Conservation (phyloP, 129 eudicot species). For the Centella asiatica region DNA sequence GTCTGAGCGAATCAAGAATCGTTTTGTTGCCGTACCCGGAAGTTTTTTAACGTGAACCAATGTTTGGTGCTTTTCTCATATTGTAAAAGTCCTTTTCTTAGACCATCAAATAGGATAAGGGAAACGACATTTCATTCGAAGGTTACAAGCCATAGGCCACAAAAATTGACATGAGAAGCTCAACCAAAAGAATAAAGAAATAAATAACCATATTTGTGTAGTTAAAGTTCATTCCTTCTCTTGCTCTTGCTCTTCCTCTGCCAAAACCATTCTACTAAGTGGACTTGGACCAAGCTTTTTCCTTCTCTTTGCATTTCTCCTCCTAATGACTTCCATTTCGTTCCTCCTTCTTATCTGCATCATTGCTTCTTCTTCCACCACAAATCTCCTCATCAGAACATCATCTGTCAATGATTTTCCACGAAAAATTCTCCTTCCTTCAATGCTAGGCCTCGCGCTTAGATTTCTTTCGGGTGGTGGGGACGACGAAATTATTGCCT, state of each 20-base stretch:
- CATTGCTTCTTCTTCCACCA: constrained; percentile 90
- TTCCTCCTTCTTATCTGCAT: constrained; percentile 84
- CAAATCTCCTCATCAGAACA: constrained; percentile 87
- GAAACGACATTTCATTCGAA: background rate
- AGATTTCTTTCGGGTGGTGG: constrained; percentile 33
- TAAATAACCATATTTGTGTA: background rate
- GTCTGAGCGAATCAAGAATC: too few relatives aligned
- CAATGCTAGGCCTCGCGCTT: constrained; percentile 56
- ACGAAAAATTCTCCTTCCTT: constrained; percentile 64
- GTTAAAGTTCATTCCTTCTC: constrained; percentile 10
- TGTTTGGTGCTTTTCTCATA: too few relatives aligned
- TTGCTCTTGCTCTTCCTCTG: constrained; percentile 33
- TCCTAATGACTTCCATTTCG: constrained; percentile 86
- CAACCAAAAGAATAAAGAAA: background rate
- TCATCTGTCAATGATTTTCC: constrained; percentile 89
- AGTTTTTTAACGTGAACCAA: too few relatives aligned
- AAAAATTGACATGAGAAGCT: background rate
- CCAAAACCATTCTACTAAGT: constrained; percentile 79
- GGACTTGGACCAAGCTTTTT: constrained; percentile 92
- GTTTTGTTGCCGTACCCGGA: too few relatives aligned
- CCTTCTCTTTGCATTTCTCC: constrained; percentile 70
- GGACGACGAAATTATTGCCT: constrained; percentile 40
- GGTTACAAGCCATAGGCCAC: background rate
- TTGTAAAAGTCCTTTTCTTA: too few relatives aligned
- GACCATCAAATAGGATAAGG: too few relatives aligned